Evolutionary conservation across 164 flowering plant species (phyloP), one percentile per base, ranked within the genome.

Genomic region (Nelumbo lutea): DNA sequence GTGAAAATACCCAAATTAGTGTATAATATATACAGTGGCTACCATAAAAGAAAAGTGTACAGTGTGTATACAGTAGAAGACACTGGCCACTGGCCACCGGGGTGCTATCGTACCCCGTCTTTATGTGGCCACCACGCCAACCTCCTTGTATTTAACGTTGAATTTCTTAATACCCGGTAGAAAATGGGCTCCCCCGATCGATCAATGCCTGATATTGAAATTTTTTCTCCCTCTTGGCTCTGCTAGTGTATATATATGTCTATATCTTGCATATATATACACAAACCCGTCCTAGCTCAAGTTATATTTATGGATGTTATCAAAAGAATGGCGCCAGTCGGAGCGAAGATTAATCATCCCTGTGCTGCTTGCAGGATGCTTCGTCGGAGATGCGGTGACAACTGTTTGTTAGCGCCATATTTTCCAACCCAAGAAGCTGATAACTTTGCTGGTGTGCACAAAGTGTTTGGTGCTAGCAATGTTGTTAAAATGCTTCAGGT

Each of bases 381-480:
- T 4, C 77, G 87, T 5, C 76, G 85, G 62, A 68, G 83, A 74
- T 85, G 89, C 61, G 76, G 73, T 50, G 42, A 13, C 2, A 67
- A 79, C 38, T 85, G 89, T 66, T 27, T 74, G 7, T 70, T 83
- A 9, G 83, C 84, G 0, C 89, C 89, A 0, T 83, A 79, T 67
- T 83, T 83, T 40, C 81, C 89, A 0, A 7, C 69, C 1, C 69
- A 78, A 5, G 84, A 85, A 14, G 39, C 76, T 0, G 77, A 76
- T 42, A 83, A 79, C 51, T 85, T 85, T 43, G 81, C 77, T 3
- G 48, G 64, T 8, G 87, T 82, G 10, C 89, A 85, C 45, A 80
- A 67, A 65, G 83, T 85, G 2, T 85, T 80, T 57, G 86, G 88
- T n/a, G 85, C 88, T 6, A 85, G 89, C 79, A 85, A 85, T 62